phyloP scores from a whole-genome alignment of 352 stramenopile genomes.

The Globisporangium carolinianum region DNA sequence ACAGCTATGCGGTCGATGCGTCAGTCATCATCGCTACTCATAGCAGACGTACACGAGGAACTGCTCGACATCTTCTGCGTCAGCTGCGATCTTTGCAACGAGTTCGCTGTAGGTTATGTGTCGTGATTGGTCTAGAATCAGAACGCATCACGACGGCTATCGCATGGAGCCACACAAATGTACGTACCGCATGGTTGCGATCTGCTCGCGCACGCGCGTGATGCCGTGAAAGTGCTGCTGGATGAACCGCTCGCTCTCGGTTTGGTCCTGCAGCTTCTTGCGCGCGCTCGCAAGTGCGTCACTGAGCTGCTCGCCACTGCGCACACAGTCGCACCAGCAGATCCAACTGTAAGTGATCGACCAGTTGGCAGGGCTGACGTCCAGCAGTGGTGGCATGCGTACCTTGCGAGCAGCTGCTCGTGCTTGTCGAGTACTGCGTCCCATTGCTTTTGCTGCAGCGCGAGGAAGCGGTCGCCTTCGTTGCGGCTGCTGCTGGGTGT shows the following conservation, averaged over 20 bases:
- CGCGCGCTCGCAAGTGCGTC: conserved; percentile 29
- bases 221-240: conserved; percentile 59
- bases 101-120: conserved; percentile 18
- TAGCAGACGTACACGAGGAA: conserved; percentile 30
- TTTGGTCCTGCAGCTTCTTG: conserved; percentile 47
- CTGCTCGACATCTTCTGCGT: conserved; percentile 66
- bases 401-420: conserved; percentile 42
- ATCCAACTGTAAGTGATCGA: too few relatives aligned
- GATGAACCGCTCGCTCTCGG: conserved; percentile 62
- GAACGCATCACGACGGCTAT: too few relatives aligned
- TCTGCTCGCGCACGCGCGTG: conserved; percentile 42
- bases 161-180: too few relatives aligned
- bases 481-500: too few relatives aligned
- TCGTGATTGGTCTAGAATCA: too few relatives aligned
- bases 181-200: conserved; percentile 36
- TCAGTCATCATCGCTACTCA: background rate
- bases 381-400: background rate
- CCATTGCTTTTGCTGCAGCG: conserved; percentile 25
- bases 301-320: conserved; percentile 47
- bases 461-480: conserved; percentile 37
- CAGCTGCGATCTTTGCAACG: conserved; percentile 49
- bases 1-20: background rate
- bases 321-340: conserved; percentile 6
- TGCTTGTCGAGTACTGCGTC: conserved; percentile 28
- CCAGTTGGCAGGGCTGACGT: too few relatives aligned